A percentile compares a stretch with the other conserved stretches of the same genome.
These are phyloP conservation scores for Helminthosporium solani DNA, from an alignment of 2,329 filamentous ascomycete genomes.

Conservation along the genomic window DNA sequence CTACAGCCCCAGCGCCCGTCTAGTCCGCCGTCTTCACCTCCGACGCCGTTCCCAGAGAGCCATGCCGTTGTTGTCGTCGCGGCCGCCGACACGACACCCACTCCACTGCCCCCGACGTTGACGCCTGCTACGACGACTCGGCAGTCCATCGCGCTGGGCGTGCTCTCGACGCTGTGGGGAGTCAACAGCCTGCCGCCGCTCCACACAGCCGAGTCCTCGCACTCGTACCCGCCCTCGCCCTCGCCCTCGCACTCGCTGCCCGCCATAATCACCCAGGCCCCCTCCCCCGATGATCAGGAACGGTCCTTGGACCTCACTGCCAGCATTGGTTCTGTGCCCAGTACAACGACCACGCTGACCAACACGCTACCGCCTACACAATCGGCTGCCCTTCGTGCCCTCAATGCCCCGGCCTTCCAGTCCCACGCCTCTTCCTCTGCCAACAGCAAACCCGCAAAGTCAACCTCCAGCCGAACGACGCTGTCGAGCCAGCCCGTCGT, in stretches of 20 bases:
- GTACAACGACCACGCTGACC: conserved; percentile 39
- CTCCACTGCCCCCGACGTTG: conserved; percentile 31
- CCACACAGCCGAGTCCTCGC: conserved; percentile 9
- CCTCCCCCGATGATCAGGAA: conserved; percentile 29
- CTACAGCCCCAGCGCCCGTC: neutral
- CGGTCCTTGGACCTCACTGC: conserved; percentile 31
- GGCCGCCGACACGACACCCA: conserved; percentile 10
- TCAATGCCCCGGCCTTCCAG: conserved; percentile 42
- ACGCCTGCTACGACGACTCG: conserved; percentile 40
- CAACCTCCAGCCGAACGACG: conserved; percentile 41
- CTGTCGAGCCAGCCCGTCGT: conserved; percentile 48
- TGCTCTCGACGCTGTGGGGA: conserved; percentile 35
- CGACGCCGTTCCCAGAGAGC: conserved; percentile 18
- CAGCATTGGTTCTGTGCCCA: conserved; percentile 36
- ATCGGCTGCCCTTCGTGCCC: conserved; percentile 41
- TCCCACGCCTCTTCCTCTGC: conserved; percentile 25
- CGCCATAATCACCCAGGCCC: conserved; percentile 32
- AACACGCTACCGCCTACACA: conserved; percentile 41
- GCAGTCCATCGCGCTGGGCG: conserved; percentile 35
- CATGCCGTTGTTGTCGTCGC: no score
- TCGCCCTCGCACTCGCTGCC: no score
- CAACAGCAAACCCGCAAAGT: conserved; percentile 40
- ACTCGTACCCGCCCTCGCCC: no score
- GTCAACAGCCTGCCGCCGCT: conserved; percentile 19
- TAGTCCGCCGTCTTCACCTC: conserved; percentile 16